Base-by-base conservation (phyloP, 2,329 filamentous ascomycete species). In the Didymella segeticola region DNA sequence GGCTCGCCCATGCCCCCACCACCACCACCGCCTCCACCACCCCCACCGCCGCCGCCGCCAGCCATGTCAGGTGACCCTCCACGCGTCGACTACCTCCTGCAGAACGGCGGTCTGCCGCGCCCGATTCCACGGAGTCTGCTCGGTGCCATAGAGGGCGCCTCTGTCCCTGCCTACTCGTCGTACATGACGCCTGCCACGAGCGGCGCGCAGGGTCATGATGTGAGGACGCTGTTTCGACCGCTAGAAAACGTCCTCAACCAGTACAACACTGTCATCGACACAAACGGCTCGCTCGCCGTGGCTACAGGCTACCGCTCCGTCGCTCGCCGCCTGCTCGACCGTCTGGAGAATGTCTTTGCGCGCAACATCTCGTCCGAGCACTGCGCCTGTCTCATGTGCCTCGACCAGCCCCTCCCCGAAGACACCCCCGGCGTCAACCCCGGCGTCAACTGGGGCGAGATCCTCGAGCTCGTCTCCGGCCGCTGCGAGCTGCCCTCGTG, bases 231-330 rank as follows among this genome's bases (percentile, higher is more conserved):
- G 5, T 98, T 97, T 69, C 85, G 89, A 4, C 91, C 91, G 0
- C 91, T 95, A 62, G 89, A 90, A 72, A 88, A 86, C 59, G 82
- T 97, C 2, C 81, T 99, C 19, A 89, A 96, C 62, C 89, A 96
- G 68, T 98, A 96, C 70, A 85, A 89, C 59, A 83, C 85, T 3
- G 93, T 99, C 4, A 82, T 98, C 58, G 80, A 83, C 34, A 92
- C 89, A 58, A 91, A 89, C 64, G 95, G 95, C 3, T 98, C 93
- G 0, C 79, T 99, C 5, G 95, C 95, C 2, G 95, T 98, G 1
- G 95, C 95, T 14, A 98, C 93, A 0, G 95, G 95, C 5, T 96
- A 98, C 73, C 87, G 91, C 47, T 97, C 93, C 0, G 90, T 98
- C n/a, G 95, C 95, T 3, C 87, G 95, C 5, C 86, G 93, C 45